Evolutionary conservation across 306 rosid genomes (phyloP).

Genomic region (Dalbergia cochinchinensis): DNA sequence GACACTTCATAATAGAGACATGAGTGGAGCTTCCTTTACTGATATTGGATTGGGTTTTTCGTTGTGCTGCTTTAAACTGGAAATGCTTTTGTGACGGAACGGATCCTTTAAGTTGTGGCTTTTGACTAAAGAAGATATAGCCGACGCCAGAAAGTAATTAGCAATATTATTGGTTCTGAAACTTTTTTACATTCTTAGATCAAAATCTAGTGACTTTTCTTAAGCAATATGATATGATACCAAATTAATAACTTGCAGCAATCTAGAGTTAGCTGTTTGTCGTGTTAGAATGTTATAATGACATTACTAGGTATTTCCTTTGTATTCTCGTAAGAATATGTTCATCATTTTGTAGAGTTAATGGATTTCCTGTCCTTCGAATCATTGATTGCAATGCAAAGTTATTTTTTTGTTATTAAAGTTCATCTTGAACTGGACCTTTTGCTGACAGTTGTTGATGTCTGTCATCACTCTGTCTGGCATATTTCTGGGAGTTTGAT

Average conservation of each 20-base stretch:
- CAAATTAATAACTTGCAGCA: not conserved
- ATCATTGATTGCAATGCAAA: conserved; percentile 2
- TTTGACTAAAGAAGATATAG: not conserved
- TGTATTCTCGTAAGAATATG: conserved; percentile 1
- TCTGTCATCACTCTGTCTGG: not conserved
- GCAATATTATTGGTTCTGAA: conserved; percentile 10
- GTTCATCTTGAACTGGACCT: not conserved
- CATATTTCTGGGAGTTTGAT: not conserved
- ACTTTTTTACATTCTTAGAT: conserved; percentile 6
- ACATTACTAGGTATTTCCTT: conserved; percentile 9
- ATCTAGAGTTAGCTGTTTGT: conserved; percentile 15
- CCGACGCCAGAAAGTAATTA: not conserved
- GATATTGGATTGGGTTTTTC: conserved; percentile 20
- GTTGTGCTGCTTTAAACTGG: not conserved
- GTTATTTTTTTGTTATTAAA: conserved; percentile 1
- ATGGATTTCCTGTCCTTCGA: not conserved
- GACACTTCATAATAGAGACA: not conserved
- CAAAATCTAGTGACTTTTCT: conserved; percentile 15
- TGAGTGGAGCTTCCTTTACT: not conserved
- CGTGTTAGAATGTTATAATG: conserved; percentile 7
- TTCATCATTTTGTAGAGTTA: conserved; percentile 23
- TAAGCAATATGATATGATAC: not conserved
- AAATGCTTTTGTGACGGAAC: conserved; percentile 7
- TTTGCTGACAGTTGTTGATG: not conserved
- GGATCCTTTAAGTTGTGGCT: conserved; percentile 3